Evolutionary conservation across 2,329 filamentous ascomycete species (phyloP).

Genomic region (Aspergillus sp.): DNA sequence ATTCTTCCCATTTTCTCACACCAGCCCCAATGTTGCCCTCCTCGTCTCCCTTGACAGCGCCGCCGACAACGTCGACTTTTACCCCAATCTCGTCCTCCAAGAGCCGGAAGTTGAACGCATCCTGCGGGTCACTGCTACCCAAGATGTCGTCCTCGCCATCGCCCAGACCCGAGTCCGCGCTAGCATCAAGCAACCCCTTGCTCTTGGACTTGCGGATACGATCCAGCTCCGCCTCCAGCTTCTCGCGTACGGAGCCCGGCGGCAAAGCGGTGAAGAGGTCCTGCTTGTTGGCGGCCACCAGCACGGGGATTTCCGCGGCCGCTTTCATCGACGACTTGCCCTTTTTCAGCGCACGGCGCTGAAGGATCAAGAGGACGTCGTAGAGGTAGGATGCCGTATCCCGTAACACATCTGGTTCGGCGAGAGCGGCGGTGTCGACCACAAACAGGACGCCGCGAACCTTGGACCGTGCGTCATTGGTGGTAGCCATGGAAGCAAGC

Average conservation of each 20-base stretch:
- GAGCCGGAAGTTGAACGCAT: slow-evolving; percentile 74
- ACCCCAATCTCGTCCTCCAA: slow-evolving; percentile 77
- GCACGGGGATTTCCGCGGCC: slow-evolving; percentile 63
- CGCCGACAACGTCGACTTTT: slow-evolving; percentile 72
- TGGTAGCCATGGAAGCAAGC: slow-evolving; percentile 29
- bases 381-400: slow-evolving; percentile 82
- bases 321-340: slow-evolving; percentile 54
- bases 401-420: slow-evolving; percentile 51
- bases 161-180: slow-evolving; percentile 56
- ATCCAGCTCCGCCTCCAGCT: slow-evolving; percentile 76
- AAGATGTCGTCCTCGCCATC: slow-evolving; percentile 76
- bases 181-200: slow-evolving; percentile 79
- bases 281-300: slow-evolving; percentile 91
- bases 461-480: slow-evolving; percentile 34
- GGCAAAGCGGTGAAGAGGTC: slow-evolving; percentile 93
- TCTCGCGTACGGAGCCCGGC: slow-evolving; percentile 67
- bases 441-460: slow-evolving; percentile 78
- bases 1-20: slow-evolving; percentile 82
- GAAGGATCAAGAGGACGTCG: slow-evolving; percentile 78
- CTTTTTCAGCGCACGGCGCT: slow-evolving; percentile 63
- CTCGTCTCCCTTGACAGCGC: slow-evolving; percentile 59
- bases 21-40: slow-evolving; percentile 58
- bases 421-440: slow-evolving; percentile 74
- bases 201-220: slow-evolving; percentile 72
- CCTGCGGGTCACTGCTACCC: slow-evolving; percentile 76